Evolutionary conservation across 176 grass and related monocot species (phyloP), one percentile per base, ranked within the genome.

Genomic region (Avena eriantha): DNA sequence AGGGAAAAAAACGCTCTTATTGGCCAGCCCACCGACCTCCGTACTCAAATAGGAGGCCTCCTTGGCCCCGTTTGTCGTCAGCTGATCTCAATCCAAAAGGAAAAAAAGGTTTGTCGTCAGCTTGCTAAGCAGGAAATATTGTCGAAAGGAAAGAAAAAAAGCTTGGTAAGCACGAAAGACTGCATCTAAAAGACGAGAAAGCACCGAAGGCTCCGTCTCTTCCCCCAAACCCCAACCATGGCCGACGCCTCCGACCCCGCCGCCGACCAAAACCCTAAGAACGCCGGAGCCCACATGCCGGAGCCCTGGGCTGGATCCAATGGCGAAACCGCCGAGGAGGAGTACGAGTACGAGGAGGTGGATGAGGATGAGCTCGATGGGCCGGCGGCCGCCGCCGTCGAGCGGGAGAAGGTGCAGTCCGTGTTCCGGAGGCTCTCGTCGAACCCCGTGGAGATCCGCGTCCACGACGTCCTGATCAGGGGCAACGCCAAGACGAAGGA

Each of bases 391-490:
- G 51, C 22, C 9, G 90, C 82, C 35, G 73, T 47, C 75, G 86
- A 94, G 86, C 89, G 89, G 63, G 87, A 93, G 84, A 82, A 86
- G 63, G n/a, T 94, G 45, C 86, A 87, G 50, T 49, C 84, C 19
- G 79, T 98, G 46, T 79, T 96, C 23, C 87, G 22, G 35, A 69
- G 97, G 59, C 78, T 99, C 0, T 91, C 87, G 2, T 34, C 87
- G 3, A 66, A 90, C 9, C 84, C 92, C 10, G 90, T 99, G 69
- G 69, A 65, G 50, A 86, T 99, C 60, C 86, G 92, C 78, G 97
- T 99, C 87, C 97, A 96, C 82, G 97, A 99, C 50, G 90, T 99
- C 75, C 48, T 96, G 84, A 94, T 99, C 86, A 91, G 82, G 86
- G 97, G 94, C 26, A 99, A 98, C 71, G 4, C 90, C 82, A 99